These are phyloP conservation scores for Neurospora sp. DNA, from an alignment of 495 filamentous ascomycete species.

Conservation along the genomic window DNA sequence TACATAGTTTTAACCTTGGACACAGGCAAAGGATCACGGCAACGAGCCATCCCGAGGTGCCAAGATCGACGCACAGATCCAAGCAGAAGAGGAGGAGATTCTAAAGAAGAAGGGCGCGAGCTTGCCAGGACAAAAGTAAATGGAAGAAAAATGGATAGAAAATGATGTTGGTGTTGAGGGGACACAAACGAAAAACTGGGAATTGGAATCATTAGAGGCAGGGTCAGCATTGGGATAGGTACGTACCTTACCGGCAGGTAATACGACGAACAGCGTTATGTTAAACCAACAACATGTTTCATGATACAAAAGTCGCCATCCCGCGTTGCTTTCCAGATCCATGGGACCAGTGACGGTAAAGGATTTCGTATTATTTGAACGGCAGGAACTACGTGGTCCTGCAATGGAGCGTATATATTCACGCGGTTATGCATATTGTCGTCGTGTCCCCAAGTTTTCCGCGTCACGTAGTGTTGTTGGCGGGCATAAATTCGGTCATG, in stretches of 20 bases:
- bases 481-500: neutral
- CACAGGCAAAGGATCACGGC: slow-evolving; percentile 58
- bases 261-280: neutral
- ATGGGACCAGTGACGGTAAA: neutral
- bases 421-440: neutral
- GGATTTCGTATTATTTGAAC: neutral
- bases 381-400: neutral
- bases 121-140: slow-evolving; percentile 11
- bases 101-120: slow-evolving; percentile 50
- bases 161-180: neutral
- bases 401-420: neutral
- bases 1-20: neutral
- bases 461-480: neutral
- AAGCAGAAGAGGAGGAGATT: slow-evolving; percentile 58
- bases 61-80: slow-evolving; percentile 58
- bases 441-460: neutral
- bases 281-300: neutral
- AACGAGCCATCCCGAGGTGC: slow-evolving; percentile 64
- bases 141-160: neutral
- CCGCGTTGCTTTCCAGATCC: neutral
- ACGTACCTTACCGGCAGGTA: neutral
- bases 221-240: neutral
- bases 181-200: neutral
- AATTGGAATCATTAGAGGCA: neutral
- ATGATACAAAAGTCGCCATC: neutral